Conservation (phyloP, 1,284 basidiomycete genomes). For the Puccinia hordei region DNA sequence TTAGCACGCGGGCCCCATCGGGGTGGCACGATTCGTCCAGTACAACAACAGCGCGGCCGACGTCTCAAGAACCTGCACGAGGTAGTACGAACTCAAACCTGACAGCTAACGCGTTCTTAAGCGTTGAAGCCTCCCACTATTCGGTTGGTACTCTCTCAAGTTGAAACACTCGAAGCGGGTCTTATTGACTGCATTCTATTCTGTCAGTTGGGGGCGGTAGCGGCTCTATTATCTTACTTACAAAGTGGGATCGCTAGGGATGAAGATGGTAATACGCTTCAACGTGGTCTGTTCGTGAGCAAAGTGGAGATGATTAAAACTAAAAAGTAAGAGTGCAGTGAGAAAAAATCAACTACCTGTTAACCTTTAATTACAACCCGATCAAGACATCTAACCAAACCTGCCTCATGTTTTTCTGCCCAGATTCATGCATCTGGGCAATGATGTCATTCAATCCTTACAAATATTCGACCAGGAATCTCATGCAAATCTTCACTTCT, state of each 20-base stretch:
- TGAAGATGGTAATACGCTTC: not conserved
- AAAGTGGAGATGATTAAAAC: conserved; percentile 44
- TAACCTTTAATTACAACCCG: not conserved
- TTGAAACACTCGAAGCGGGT: not conserved
- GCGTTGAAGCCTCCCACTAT: conserved; percentile 28
- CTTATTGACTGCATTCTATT: not conserved
- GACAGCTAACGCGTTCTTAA: conserved; percentile 38
- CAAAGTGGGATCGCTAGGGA: conserved; percentile 1
- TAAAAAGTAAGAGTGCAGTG: conserved; percentile 12
- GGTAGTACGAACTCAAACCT: conserved; percentile 25
- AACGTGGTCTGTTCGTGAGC: conserved; percentile 26
- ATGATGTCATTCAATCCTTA: conserved; percentile 30
- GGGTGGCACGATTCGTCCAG: not conserved
- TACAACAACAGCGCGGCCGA: not conserved
- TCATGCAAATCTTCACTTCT: conserved; percentile 47
- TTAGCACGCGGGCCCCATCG: not conserved
- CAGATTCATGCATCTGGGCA: conserved; percentile 43
- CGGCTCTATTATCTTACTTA: conserved; percentile 42
- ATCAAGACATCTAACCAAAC: not conserved
- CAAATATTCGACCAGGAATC: conserved; percentile 47
- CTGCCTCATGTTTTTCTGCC: not conserved
- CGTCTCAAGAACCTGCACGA: not conserved
- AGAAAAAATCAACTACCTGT: not conserved
- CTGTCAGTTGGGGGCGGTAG: conserved; percentile 24
- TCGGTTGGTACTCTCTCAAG: not conserved